Base-by-base conservation (phyloP, 192 early-diverging fungal genomes). In the Coemansia sp. region DNA sequence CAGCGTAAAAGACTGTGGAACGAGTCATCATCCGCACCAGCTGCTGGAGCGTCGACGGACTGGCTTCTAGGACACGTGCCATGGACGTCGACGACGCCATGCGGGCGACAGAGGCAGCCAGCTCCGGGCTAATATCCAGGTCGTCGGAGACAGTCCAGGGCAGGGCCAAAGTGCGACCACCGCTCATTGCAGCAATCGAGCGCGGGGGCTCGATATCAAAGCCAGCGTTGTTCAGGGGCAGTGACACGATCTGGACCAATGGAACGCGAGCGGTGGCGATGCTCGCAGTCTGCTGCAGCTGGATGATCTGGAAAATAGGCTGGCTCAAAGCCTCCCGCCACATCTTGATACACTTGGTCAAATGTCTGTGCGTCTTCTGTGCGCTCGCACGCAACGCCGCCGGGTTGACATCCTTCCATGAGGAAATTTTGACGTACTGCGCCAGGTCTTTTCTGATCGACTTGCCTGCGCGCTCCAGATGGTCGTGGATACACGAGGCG, bases 321-420 rank as follows among this genome's bases (percentile, higher is more conserved):
- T 88, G 80, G n/a, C 84, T 79, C 38, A 99, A 83, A 0, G 94
- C 85, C 41, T 90, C 90, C 2, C 91, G 81, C 74, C 95, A 96
- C 67, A 92, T 91, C 32, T 90, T 90, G 51, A 99, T 85, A 67
- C 94, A 95, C 81, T 97, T 98, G 75, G 91, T 81, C 55, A 99
- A 75, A 38, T 96, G 95, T 61, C 90, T 81, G 78, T 99, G 98
- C 8, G 96, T 94, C 80, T 93, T 90, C 45, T 89, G 90, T 0
- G 98, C 94, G 83, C 92, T 93, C 64, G 93, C 92, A 32, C 91
- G 87, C 38, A 99, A 76, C 1, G 98, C 96, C 65, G 91, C 92
- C 8, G 95, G 91, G 67, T 96, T 99, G 17, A 95, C 90, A 73
- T 99, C 98, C 76, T 96, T 96, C 95, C 96, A 99, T 52, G 87